A percentile compares a stretch with the other conserved stretches of the same genome.
Evolutionary conservation across 352 stramenopile genomes (phyloP).

Genomic region (Globisporangium polare): DNA sequence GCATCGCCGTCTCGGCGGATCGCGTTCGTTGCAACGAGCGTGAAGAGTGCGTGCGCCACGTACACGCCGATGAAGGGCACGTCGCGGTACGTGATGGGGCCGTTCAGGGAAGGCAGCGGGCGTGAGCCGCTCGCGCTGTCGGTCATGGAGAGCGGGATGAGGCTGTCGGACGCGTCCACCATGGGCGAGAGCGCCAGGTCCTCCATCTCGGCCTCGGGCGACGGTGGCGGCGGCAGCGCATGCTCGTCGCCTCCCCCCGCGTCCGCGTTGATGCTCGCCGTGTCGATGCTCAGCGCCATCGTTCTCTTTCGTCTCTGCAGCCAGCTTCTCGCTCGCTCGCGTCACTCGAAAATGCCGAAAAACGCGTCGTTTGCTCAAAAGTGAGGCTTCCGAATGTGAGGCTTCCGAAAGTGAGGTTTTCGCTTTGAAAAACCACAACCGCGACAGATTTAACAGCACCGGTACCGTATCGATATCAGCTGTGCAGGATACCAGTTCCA

Average conservation of each 20-base stretch:
- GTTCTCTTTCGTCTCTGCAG: too few species aligned
- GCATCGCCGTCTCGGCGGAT: constrained; percentile 27
- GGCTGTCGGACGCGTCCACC: constrained; percentile 31
- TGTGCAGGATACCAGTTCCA: too few species aligned
- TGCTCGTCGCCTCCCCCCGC: neutral
- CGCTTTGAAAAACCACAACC: too few species aligned
- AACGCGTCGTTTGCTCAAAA: too few species aligned
- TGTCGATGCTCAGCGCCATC: constrained; percentile 18
- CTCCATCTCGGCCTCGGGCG: constrained; percentile 35
- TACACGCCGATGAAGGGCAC: constrained; percentile 48
- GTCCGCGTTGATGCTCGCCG: constrained; percentile 15
- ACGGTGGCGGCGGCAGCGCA: neutral
- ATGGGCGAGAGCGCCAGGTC: constrained; percentile 57
- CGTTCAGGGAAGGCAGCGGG: constrained; percentile 58
- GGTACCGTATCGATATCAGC: too few species aligned
- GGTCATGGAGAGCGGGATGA: constrained; percentile 71
- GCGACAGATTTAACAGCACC: too few species aligned
- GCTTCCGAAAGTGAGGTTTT: too few species aligned
- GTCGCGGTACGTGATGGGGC: constrained; percentile 57
- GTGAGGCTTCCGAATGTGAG: too few species aligned
- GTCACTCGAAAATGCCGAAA: too few species aligned
- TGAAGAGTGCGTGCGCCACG: constrained; percentile 45
- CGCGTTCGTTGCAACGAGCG: constrained; percentile 37
- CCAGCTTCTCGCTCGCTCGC: too few species aligned
- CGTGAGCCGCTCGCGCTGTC: constrained; percentile 52